Conservation (phyloP, 805 yeast species). For the Barnettozyma salicaria region DNA sequence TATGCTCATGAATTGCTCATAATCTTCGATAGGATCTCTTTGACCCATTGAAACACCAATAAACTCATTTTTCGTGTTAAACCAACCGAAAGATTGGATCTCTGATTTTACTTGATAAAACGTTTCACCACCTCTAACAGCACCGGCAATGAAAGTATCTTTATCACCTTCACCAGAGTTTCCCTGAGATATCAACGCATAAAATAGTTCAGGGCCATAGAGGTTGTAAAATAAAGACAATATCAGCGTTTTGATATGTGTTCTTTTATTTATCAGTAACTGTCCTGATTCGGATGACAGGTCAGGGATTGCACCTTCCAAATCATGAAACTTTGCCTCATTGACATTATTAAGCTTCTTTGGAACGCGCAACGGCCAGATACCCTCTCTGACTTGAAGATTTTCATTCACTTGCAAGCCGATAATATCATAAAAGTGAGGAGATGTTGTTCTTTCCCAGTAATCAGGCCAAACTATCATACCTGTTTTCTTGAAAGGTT, state of each 20-base stretch:
- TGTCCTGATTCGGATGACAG: conserved; percentile 70
- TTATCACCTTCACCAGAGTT: conserved; percentile 78
- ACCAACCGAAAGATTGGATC: conserved; percentile 25
- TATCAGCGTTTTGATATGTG: conserved; percentile 52
- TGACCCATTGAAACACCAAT: conserved; percentile 79
- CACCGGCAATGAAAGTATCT: conserved; percentile 70
- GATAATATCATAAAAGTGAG: conserved; percentile 52
- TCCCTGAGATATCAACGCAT: conserved; percentile 65
- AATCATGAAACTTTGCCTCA: conserved; percentile 48
- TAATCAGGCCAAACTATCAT: conserved; percentile 72
- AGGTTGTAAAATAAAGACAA: conserved; percentile 60
- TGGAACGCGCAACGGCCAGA: conserved; percentile 18
- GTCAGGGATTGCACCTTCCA: conserved; percentile 60
- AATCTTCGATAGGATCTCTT: conserved; percentile 62
- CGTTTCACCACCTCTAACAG: conserved; percentile 27
- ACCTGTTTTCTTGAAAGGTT: conserved; percentile 43
- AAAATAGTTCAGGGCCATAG: conserved; percentile 60
- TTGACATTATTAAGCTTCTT: conserved; percentile 13
- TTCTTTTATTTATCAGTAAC: conserved; percentile 51
- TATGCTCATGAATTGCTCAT: conserved; percentile 15
- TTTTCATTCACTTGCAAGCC: conserved; percentile 29
- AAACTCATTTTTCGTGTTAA: conserved; percentile 31
- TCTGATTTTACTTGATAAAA: conserved; percentile 44
- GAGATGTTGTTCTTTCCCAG: conserved; percentile 67
- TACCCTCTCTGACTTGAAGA: conserved; percentile 18